Evolutionary conservation across 441 rosid genomes (phyloP).

Genomic region (Geranium incanum): DNA sequence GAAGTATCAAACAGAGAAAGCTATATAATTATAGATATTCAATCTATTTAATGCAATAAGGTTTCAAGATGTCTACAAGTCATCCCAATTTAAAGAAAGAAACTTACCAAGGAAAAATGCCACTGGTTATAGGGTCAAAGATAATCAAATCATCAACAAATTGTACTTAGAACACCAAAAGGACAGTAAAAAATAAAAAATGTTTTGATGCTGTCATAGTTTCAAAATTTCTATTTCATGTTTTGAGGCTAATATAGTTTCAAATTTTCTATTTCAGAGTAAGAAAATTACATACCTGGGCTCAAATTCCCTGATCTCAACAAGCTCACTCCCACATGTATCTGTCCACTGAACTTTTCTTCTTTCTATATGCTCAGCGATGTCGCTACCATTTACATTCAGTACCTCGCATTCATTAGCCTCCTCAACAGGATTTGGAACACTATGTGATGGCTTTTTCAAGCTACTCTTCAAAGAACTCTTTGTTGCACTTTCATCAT

Average conservation of each 20-base stretch:
- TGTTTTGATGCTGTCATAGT: not conserved
- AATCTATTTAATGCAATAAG: not conserved
- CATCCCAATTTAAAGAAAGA: not conserved
- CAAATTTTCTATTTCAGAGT: conserved; percentile 9
- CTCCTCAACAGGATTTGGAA: conserved; percentile 31
- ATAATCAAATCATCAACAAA: not conserved
- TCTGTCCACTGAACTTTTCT: conserved; percentile 97
- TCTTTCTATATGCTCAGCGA: conserved; percentile 41
- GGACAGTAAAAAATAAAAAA: not conserved
- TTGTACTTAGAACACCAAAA: not conserved
- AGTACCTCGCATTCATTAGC: conserved; percentile 31
- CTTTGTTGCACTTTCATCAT: conserved; percentile 35
- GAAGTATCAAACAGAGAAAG: not conserved
- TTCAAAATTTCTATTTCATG: conserved; percentile 12
- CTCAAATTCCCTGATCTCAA: conserved; percentile 82
- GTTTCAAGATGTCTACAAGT: not conserved
- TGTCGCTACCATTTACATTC: conserved; percentile 35
- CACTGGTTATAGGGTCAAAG: not conserved
- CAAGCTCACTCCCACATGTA: conserved; percentile 74
- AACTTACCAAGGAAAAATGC: not conserved
- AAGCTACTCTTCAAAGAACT: conserved; percentile 64
- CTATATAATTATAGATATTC: not conserved
- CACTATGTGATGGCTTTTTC: conserved; percentile 48
- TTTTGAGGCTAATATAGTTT: not conserved
- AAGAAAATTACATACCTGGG: conserved; percentile 56